Evolutionary conservation across 768 basidiomycete genomes (phyloP).

Genomic region (Sistotremastrum niveocremeum): DNA sequence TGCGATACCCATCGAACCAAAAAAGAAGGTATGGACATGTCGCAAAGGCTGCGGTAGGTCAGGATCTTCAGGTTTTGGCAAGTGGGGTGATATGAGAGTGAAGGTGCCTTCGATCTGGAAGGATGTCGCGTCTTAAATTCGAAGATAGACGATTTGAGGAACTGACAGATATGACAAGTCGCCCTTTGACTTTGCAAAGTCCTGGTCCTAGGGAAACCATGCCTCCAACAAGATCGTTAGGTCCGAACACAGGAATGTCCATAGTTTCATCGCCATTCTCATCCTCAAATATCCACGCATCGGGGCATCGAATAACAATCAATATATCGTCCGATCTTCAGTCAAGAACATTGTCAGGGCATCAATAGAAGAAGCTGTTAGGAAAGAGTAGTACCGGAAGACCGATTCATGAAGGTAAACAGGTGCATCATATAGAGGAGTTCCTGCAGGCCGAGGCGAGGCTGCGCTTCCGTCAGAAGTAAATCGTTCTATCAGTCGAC

Average conservation of each 20-base stretch:
- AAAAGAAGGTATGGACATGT: constrained; percentile 18
- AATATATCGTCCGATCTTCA: too few relatives aligned
- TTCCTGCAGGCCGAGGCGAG: too few relatives aligned
- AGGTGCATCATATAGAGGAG: too few relatives aligned
- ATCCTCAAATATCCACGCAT: too few relatives aligned
- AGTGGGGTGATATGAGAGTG: constrained; percentile 23
- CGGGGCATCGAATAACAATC: too few relatives aligned
- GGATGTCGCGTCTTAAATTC: not conserved
- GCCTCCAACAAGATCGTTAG: constrained; percentile 47
- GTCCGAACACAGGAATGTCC: constrained; percentile 39
- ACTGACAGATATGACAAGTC: constrained; percentile 41
- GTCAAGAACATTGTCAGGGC: too few relatives aligned
- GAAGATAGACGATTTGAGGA: not conserved
- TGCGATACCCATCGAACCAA: constrained; percentile 9
- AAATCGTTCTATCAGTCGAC: too few relatives aligned
- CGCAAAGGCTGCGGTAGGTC: constrained; percentile 5
- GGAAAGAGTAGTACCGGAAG: too few relatives aligned
- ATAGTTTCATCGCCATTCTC: constrained; percentile 10
- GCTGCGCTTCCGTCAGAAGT: too few relatives aligned
- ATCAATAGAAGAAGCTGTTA: too few relatives aligned
- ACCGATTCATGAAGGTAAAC: too few relatives aligned
- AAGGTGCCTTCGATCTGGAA: constrained; percentile 52
- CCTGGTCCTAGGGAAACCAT: constrained; percentile 42
- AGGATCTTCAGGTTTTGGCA: constrained; percentile 10
- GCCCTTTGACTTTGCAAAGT: constrained; percentile 36